Evolutionary conservation across 805 yeast species (phyloP).

Genomic region (Soucietia sequanensis): DNA sequence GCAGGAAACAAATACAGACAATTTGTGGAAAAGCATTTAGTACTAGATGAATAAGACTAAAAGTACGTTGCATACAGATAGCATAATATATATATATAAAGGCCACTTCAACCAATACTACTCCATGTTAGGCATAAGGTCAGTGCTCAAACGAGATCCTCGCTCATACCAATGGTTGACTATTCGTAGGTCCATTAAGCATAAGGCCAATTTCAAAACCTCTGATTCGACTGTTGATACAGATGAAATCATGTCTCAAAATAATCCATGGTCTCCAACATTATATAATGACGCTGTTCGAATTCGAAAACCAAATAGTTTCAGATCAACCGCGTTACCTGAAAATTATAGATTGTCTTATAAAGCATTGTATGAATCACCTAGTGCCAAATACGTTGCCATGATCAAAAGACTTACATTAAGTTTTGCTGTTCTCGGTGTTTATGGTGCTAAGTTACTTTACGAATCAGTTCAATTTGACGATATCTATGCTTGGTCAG

Average conservation of each 20-base stretch:
- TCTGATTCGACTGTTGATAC: conserved; percentile 38
- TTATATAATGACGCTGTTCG: conserved; percentile 42
- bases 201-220: conserved; percentile 14
- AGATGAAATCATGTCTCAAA: conserved; percentile 39
- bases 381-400: conserved; percentile 59
- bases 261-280: conserved; percentile 48
- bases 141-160: too few relatives aligned
- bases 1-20: too few relatives aligned
- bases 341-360: conserved; percentile 53
- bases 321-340: conserved; percentile 48
- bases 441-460: conserved; percentile 61
- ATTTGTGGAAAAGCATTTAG: too few relatives aligned
- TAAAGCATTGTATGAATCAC: conserved; percentile 63
- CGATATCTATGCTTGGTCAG: conserved; percentile 44
- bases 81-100: too few relatives aligned
- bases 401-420: conserved; percentile 60
- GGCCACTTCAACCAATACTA: too few relatives aligned
- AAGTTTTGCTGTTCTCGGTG: conserved; percentile 59
- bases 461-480: conserved; percentile 53
- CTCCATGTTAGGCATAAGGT: too few relatives aligned
- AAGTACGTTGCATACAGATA: too few relatives aligned
- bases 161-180: too few relatives aligned
- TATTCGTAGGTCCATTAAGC: too few relatives aligned
- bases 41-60: too few relatives aligned
- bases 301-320: conserved; percentile 40